Evolutionary conservation across 2,329 filamentous ascomycete species (phyloP), one percentile per base, ranked within the genome.

Genomic region (Epichloe festucae): DNA sequence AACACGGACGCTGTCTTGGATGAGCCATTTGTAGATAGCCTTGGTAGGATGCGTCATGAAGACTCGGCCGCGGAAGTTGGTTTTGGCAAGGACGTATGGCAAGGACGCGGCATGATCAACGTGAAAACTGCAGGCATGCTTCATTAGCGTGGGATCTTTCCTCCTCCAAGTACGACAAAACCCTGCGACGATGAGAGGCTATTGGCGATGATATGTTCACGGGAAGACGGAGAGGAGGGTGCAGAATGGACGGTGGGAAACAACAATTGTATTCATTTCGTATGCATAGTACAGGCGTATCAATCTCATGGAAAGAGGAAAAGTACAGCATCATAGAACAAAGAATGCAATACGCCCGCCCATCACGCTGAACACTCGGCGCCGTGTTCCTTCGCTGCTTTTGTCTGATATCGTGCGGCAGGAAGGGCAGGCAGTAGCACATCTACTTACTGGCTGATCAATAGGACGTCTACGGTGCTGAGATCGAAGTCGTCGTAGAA

Each of bases 31-130:
- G 78, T 98, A 98, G 66, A 98, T 98, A 60, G 93, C 93, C 69
- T 98, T 97, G 46, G 93, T 98, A 2, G 93, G 89, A 73, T 98
- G 93, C 49, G 93, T 98, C 91, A 97, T 98, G 73, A 96, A 97
- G 55, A 97, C 91, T 21, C 90, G 83, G 47, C 93, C 93, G 58
- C 87, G 85, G 74, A 98, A 98, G 68, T 96, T 96, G 39, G 93
- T 97, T 73, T 98, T 98, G 57, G 91, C 87, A 57, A 98, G 79
- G 54, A 98, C 93, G 66, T 97, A 98, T 44, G 93, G 93, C 46
- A 98, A 74, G n/a, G 91, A 95, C 15, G 91, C 91, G n/a, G 93
- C 93, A 73, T 98, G 93, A 65, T 98, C 93, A 66, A 97, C 78
- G 68, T 98, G 93, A 65, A 98, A 98, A 85, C 91, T 51, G 40